phyloP scores from a whole-genome alignment of 495 filamentous ascomycete species.

The Polyplosphaeria fusca region DNA sequence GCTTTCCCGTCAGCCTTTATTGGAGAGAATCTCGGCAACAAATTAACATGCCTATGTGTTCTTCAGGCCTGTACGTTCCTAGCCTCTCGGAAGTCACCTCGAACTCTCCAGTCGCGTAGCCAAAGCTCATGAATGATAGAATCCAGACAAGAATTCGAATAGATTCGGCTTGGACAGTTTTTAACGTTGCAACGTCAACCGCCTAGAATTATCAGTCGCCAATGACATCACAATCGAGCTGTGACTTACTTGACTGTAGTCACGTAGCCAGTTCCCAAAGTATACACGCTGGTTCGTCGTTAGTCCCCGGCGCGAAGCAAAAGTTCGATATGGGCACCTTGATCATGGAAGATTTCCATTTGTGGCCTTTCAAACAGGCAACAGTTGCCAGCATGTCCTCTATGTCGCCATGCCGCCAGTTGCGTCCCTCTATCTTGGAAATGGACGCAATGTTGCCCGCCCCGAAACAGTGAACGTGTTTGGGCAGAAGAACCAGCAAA shows the following conservation, averaged over 20 bases:
- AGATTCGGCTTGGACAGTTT: slow-evolving; percentile 81
- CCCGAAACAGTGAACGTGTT: slow-evolving; percentile 73
- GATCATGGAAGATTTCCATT: slow-evolving; percentile 90
- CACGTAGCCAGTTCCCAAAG: slow-evolving; percentile 64
- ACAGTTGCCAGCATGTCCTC: slow-evolving; percentile 91
- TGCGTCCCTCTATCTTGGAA: slow-evolving; percentile 86
- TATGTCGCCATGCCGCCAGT: slow-evolving; percentile 93
- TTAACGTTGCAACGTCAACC: slow-evolving; percentile 86
- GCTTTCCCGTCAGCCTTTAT: not conserved
- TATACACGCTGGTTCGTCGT: slow-evolving; percentile 61
- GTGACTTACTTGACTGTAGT: slow-evolving; percentile 42
- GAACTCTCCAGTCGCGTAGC: slow-evolving; percentile 95
- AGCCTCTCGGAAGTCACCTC: slow-evolving; percentile 90
- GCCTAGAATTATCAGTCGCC: slow-evolving; percentile 59
- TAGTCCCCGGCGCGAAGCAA: not conserved
- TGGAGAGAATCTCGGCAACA: not conserved
- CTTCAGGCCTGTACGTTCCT: slow-evolving; percentile 90
- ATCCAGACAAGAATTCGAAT: slow-evolving; percentile 90
- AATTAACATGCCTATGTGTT: slow-evolving; percentile 83
- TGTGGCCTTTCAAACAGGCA: slow-evolving; percentile 82
- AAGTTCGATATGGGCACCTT: slow-evolving; percentile 40
- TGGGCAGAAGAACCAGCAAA: slow-evolving; percentile 59
- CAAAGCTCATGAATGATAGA: slow-evolving; percentile 86
- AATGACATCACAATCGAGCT: not conserved
- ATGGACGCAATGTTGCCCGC: slow-evolving; percentile 96